Evolutionary conservation across 2,329 filamentous ascomycete species (phyloP), one percentile per base, ranked within the genome.

Genomic region (Blumeriella jaapii): DNA sequence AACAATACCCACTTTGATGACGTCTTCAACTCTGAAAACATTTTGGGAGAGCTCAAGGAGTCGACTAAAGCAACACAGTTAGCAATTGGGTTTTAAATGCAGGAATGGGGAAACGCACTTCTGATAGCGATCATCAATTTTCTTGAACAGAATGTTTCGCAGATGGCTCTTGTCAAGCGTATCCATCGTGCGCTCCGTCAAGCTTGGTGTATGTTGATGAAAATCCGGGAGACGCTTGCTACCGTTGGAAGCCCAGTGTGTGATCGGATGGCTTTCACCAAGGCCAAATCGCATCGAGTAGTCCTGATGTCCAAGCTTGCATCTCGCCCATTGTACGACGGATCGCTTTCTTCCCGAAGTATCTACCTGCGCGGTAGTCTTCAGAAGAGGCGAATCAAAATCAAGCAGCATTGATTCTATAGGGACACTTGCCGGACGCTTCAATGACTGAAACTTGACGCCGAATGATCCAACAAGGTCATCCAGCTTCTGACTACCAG

Each of bases 11-110:
- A 68, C 64, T 0, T 59, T 56, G 0, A 54, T 55, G 2, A 42
- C 55, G 32, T 71, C 64, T 1, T 55, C 56, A 8, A 67, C 64
- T 10, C 79, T 64, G 49, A 84, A 77, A 6, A 84, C 65, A 34
- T 85, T 86, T 49, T 87, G 82, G 5, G 77, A 82, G 0, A 83
- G 58, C 40, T 89, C 78, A 45, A 74, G 65, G 22, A 71, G 59
- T 52, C 9, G 56, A 50, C 52, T 70, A 65, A 50, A 59, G 3
- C 29, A 36, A 23, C 5, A 36, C 19, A 38, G 28, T 44, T 27
- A 45, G 42, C 32, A 46, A 7, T 24, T 16, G 34, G 35, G 12
- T 2, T 13, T 17, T 35, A 10, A 12, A 4, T 11, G 25, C 4
- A 16, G 17, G 16, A 11, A 14, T 30, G 17, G 14, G 18, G 14